Conservation (phyloP, 306 rosid species). For the Purshia tridentata region DNA sequence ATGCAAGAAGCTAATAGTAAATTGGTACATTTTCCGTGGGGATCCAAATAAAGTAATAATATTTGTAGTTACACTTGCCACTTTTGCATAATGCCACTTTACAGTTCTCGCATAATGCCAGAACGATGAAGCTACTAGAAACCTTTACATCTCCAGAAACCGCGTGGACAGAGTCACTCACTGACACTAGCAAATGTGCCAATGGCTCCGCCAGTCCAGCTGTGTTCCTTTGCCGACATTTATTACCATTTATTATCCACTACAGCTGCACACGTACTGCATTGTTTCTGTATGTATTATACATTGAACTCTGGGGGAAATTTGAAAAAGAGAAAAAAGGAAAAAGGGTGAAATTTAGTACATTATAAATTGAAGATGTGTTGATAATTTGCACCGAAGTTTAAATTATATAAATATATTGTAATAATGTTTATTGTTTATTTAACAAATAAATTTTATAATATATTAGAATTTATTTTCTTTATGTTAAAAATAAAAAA, state of each 20-base stretch:
- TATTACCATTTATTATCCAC: neutral
- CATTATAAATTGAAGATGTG: neutral
- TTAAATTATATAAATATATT: too few species aligned
- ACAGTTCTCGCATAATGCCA: constrained; percentile 6
- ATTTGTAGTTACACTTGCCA: too few species aligned
- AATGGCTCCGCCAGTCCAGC: neutral
- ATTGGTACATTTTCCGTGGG: too few species aligned
- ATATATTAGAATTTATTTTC: neutral
- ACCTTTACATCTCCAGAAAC: constrained; percentile 18
- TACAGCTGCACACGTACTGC: neutral
- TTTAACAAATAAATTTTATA: neutral
- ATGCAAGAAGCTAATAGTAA: too few species aligned
- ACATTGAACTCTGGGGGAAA: too few species aligned
- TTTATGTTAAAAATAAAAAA: neutral
- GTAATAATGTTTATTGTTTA: too few species aligned
- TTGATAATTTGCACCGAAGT: neutral
- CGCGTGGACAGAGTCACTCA: constrained; percentile 20
- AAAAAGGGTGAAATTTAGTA: neutral
- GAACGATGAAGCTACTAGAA: constrained; percentile 24
- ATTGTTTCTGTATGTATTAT: too few species aligned
- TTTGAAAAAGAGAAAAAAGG: neutral
- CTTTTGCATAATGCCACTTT: neutral
- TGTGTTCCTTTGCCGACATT: constrained; percentile 20
- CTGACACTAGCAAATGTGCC: neutral
- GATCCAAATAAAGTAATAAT: too few species aligned